Conservation (phyloP, 768 basidiomycete genomes). For the Gloeostereum incarnatum region DNA sequence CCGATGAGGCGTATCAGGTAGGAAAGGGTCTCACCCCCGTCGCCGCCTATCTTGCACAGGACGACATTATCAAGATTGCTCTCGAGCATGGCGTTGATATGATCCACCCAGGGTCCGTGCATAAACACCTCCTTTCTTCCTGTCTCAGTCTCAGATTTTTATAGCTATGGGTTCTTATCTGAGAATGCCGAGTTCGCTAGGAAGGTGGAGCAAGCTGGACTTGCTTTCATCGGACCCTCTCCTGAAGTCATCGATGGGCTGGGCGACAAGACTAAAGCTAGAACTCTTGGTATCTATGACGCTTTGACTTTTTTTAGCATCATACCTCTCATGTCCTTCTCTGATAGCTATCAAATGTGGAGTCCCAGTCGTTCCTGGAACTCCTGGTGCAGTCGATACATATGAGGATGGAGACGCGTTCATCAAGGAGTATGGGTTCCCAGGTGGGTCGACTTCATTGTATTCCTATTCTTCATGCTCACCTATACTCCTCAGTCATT, state of each 20-base stretch:
- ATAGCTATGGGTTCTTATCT: slow-evolving; percentile 92
- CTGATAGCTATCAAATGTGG: slow-evolving; percentile 72
- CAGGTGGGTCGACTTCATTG: slow-evolving; percentile 32
- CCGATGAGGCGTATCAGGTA: slow-evolving; percentile 98
- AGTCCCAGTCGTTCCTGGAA: slow-evolving; percentile 96
- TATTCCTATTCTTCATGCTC: background rate
- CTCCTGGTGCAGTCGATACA: slow-evolving; percentile 81
- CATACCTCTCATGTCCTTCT: slow-evolving; percentile 5
- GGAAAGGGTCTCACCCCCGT: slow-evolving; percentile 96
- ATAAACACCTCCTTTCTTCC: background rate
- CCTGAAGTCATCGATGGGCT: slow-evolving; percentile 96
- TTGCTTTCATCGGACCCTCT: slow-evolving; percentile 92
- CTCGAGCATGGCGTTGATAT: slow-evolving; percentile 98
- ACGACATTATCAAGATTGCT: slow-evolving; percentile 95
- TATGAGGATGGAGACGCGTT: slow-evolving; percentile 81
- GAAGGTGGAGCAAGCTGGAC: slow-evolving; percentile 95
- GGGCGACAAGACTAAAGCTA: slow-evolving; percentile 98
- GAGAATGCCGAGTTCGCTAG: slow-evolving; percentile 97
- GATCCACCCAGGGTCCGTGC: slow-evolving; percentile 91
- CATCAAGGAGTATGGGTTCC: slow-evolving; percentile 94
- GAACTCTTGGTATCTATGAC: slow-evolving; percentile 68
- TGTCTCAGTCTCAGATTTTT: slow-evolving; percentile 1
- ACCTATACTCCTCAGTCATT: slow-evolving; percentile 51
- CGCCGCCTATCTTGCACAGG: slow-evolving; percentile 93
- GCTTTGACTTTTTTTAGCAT: slow-evolving; percentile 5